Conservation (phyloP, 129 eudicot species). For the Helianthus annuus region DNA sequence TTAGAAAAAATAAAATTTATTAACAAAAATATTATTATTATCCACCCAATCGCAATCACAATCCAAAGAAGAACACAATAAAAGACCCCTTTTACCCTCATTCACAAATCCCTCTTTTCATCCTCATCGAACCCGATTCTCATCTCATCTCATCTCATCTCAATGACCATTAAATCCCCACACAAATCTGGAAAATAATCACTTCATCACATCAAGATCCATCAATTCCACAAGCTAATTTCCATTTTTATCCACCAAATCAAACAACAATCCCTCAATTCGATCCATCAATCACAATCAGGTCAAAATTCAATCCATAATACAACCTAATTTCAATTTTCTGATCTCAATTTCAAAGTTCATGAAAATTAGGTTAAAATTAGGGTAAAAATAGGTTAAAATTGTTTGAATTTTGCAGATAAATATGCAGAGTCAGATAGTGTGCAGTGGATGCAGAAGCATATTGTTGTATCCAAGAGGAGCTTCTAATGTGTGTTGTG, state of each 20-base stretch:
- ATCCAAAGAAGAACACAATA: neutral
- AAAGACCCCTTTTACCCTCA: constrained; percentile 17
- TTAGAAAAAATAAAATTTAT: too few relatives aligned
- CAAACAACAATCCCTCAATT: neutral
- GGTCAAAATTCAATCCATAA: neutral
- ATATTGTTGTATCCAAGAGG: constrained; percentile 80
- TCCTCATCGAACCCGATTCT: constrained; percentile 19
- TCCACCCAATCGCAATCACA: constrained; percentile 2
- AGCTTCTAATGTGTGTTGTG: constrained; percentile 80
- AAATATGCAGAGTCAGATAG: constrained; percentile 82
- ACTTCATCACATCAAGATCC: neutral
- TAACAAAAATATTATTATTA: too few relatives aligned
- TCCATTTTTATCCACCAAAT: neutral
- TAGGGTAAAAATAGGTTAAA: too few relatives aligned
- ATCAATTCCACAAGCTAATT: neutral
- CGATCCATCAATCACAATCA: constrained; percentile 1
- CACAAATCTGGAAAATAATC: neutral
- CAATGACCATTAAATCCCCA: constrained; percentile 19
- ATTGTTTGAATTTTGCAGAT: constrained; percentile 6
- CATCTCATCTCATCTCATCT: constrained; percentile 2
- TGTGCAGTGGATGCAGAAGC: constrained; percentile 83
- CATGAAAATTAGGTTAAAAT: neutral
- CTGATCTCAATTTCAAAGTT: too few relatives aligned
- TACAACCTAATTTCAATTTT: neutral
- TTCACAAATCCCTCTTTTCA: constrained; percentile 25